Evolutionary conservation across 1,284 basidiomycete genomes (phyloP).

Genomic region (Naganishia cerealis): DNA sequence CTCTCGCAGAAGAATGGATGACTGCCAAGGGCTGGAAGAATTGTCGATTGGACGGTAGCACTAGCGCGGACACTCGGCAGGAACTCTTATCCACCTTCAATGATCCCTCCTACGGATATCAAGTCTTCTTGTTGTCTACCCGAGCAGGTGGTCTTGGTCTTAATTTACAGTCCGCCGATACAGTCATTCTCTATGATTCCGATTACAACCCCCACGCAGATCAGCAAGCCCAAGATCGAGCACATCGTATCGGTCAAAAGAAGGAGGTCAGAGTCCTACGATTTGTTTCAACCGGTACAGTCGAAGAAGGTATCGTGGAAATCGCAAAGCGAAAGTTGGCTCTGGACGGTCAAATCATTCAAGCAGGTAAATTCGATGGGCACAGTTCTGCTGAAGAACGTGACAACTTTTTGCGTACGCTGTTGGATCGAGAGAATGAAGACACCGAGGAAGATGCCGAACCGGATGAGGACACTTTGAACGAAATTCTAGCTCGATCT

Average conservation of each 20-base stretch:
- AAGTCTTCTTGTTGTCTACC: constrained; percentile 94
- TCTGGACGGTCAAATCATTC: constrained; percentile 99
- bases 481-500: constrained; percentile 83
- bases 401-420: constrained; percentile 86
- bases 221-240: constrained; percentile 78
- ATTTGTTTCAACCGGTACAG: constrained; percentile 96
- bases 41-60: constrained; percentile 93
- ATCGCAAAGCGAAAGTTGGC: constrained; percentile 95
- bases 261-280: constrained; percentile 95
- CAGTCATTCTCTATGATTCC: constrained; percentile 80
- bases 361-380: constrained; percentile 98
- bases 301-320: constrained; percentile 95
- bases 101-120: constrained; percentile 81
- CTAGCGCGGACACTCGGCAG: constrained; percentile 96
- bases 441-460: constrained; percentile 90
- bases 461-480: constrained; percentile 96
- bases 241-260: constrained; percentile 99
- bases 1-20: constrained; percentile 98
- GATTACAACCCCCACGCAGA: constrained; percentile 97
- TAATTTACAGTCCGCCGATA: constrained; percentile 97
- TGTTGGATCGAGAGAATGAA: constrained; percentile 83
- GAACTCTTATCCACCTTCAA: constrained; percentile 88
- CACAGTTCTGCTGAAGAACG: constrained; percentile 97
- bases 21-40: constrained; percentile 87
- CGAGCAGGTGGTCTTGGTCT: constrained; percentile 95